Percentiles rank a stretch among this genome's conserved stretches.
These are phyloP conservation scores for Populus euphratica DNA, from an alignment of 345 rosid genomes.

Conservation along the genomic window DNA sequence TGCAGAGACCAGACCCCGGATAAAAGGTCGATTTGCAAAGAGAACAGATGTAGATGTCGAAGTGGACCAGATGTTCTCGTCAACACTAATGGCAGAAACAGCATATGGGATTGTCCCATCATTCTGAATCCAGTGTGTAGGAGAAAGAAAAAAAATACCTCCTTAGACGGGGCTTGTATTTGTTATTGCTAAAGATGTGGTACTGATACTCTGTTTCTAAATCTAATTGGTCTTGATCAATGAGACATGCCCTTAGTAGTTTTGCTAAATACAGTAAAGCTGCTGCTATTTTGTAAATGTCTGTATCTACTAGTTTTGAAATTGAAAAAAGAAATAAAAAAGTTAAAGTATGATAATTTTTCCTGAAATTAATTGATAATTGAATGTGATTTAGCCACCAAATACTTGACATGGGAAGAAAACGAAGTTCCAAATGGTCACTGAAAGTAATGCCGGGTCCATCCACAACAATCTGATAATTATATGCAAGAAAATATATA, in stretches of 20 bases:
- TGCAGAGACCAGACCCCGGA: constrained; percentile 87
- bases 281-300: constrained; percentile 27
- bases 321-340: background rate
- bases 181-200: constrained; percentile 20
- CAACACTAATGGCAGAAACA: constrained; percentile 44
- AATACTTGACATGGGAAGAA: no score
- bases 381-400: no score
- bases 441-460: no score
- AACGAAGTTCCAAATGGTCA: no score
- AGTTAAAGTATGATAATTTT: no score
- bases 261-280: constrained; percentile 11
- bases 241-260: constrained; percentile 12
- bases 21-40: constrained; percentile 92
- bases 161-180: background rate
- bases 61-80: constrained; percentile 59
- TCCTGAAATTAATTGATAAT: no score
- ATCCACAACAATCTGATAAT: no score
- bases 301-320: constrained; percentile 16
- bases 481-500: no score
- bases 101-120: constrained; percentile 80
- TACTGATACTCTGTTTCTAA: constrained; percentile 22
- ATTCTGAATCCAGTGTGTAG: constrained; percentile 30
- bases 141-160: background rate
- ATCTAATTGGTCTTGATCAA: constrained; percentile 15
- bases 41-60: constrained; percentile 58